Conservation (phyloP, 1,284 basidiomycete genomes). For the Cutaneotrichosporon dermatis region DNA sequence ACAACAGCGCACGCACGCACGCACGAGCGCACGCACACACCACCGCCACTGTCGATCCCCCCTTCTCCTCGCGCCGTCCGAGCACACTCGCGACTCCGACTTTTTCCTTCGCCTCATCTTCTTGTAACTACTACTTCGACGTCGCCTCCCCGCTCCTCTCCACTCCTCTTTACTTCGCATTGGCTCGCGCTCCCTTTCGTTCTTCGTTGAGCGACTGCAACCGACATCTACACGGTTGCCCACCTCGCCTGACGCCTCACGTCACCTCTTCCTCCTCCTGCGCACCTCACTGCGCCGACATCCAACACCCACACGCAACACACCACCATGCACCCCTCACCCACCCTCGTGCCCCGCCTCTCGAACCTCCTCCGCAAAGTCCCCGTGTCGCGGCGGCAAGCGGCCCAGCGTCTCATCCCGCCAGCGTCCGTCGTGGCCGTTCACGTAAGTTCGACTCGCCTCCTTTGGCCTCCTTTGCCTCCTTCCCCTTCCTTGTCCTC, state of each 20-base stretch:
- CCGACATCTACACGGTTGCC: too few species aligned
- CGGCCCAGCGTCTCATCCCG: not conserved
- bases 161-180: not conserved
- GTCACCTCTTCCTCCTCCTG: too few species aligned
- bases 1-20: too few species aligned
- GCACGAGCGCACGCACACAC: too few species aligned
- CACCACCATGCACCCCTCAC: conserved; percentile 19
- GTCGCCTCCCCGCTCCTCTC: not conserved
- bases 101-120: too few species aligned
- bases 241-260: too few species aligned
- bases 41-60: too few species aligned
- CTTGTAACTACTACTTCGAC: too few species aligned
- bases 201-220: not conserved
- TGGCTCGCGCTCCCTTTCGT: not conserved
- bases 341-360: conserved; percentile 19
- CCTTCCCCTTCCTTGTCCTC: not conserved
- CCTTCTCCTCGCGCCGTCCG: too few species aligned
- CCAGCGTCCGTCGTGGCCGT: conserved; percentile 1
- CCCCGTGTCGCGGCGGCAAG: too few species aligned
- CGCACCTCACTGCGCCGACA: not conserved
- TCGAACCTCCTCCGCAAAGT: conserved; percentile 1
- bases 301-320: not conserved
- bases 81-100: too few species aligned
- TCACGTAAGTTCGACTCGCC: conserved; percentile 4
- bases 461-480: too few species aligned